Percentiles rank a stretch among this genome's conserved stretches.
These are phyloP conservation scores for Sporothrix phasma DNA, from an alignment of 2,329 filamentous ascomycete species.

Conservation along the genomic window DNA sequence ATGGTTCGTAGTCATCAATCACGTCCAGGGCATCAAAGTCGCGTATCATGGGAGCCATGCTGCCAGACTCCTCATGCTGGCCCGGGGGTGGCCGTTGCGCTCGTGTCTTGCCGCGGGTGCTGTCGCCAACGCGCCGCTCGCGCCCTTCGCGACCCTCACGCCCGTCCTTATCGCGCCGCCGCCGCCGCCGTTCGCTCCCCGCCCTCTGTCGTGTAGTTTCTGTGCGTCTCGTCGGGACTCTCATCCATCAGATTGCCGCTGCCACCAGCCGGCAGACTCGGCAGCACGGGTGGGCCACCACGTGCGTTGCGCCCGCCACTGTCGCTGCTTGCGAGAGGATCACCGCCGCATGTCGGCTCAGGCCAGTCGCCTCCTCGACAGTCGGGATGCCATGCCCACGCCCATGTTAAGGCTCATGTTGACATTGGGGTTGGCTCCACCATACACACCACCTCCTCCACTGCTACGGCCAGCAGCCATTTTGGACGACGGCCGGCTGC, in stretches of 20 bases:
- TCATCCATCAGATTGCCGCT: constrained; percentile 20
- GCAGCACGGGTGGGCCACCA: constrained; percentile 9
- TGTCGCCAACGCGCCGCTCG: neutral
- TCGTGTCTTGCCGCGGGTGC: neutral
- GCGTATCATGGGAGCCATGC: constrained; percentile 25
- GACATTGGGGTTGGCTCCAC: neutral
- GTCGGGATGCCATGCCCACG: constrained; percentile 19
- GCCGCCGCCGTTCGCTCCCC: constrained; percentile 12
- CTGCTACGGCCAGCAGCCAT: neutral
- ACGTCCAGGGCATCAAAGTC: constrained; percentile 31
- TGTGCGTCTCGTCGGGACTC: constrained; percentile 21
- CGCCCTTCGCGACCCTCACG: neutral
- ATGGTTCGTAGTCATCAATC: constrained; percentile 25
- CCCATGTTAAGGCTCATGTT: constrained; percentile 1
- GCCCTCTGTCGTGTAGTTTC: constrained; percentile 20
- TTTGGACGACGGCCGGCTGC: constrained; percentile 2
- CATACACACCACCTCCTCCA: neutral
- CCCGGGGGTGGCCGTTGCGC: constrained; percentile 18
- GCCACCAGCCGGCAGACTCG: constrained; percentile 15
- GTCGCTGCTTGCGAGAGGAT: neutral
- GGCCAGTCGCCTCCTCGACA: constrained; percentile 23
- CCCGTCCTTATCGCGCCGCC: constrained; percentile 15
- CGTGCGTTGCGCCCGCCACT: neutral
- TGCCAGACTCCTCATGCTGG: constrained; percentile 20
- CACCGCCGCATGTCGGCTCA: constrained; percentile 8